A percentile compares a stretch with the other conserved stretches of the same genome.
Conservation (phyloP, 2,329 filamentous ascomycete genomes). For the Aspergillus fumigatiaffinis region DNA sequence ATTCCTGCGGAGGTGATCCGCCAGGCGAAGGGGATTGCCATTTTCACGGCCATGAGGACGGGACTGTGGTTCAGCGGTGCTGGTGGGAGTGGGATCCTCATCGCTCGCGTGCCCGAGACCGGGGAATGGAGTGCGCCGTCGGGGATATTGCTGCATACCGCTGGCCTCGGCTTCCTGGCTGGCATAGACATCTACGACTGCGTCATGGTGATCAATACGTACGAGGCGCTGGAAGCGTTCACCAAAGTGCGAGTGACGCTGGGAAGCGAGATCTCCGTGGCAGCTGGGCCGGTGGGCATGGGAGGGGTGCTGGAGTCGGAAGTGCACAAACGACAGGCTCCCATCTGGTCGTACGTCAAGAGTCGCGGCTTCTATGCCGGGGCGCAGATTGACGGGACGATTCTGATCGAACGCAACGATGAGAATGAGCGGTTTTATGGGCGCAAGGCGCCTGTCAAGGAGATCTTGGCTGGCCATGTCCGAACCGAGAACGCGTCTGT, state of each 20-base stretch:
- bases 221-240: constrained; percentile 77
- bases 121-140: constrained; percentile 88
- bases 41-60: constrained; percentile 92
- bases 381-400: constrained; percentile 78
- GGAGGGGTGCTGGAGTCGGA: constrained; percentile 69
- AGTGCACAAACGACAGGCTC: constrained; percentile 62
- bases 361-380: constrained; percentile 82
- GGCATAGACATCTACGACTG: constrained; percentile 95
- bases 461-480: constrained; percentile 59
- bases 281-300: constrained; percentile 70
- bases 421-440: constrained; percentile 85
- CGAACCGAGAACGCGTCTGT: constrained; percentile 1
- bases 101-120: constrained; percentile 73
- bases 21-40: constrained; percentile 81
- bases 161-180: constrained; percentile 79
- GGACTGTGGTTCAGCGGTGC: constrained; percentile 87
- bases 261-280: constrained; percentile 72
- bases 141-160: constrained; percentile 82
- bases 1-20: constrained; percentile 81
- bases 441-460: constrained; percentile 50
- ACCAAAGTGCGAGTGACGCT: constrained; percentile 73
- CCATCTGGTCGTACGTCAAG: constrained; percentile 82
- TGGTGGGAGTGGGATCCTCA: constrained; percentile 82
- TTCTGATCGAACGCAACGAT: constrained; percentile 75
- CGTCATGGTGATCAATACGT: constrained; percentile 87